These are phyloP conservation scores for Pseudocercospora eumusae DNA, from an alignment of 2,329 filamentous ascomycete genomes.

Conservation along the genomic window DNA sequence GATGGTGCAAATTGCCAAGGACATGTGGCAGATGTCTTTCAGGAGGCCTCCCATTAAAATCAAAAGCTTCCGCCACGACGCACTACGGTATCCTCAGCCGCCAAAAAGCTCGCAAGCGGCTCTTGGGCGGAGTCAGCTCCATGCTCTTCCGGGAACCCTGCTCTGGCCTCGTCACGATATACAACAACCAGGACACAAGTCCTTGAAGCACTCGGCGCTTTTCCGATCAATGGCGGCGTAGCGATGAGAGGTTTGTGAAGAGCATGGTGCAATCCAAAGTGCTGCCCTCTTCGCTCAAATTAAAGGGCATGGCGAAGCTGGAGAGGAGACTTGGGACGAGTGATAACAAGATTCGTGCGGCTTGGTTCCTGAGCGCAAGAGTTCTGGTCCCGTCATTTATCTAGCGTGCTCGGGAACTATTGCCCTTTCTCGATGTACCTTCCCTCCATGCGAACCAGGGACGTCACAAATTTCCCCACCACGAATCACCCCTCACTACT, in stretches of 20 bases:
- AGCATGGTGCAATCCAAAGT: background rate
- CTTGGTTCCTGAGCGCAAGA: background rate
- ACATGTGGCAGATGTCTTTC: background rate
- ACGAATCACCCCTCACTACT: constrained; percentile 2
- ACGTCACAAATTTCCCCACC: constrained; percentile 10
- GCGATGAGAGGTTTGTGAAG: background rate
- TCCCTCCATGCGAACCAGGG: background rate
- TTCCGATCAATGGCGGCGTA: background rate
- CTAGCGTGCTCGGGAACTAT: constrained; percentile 7
- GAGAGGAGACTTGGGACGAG: background rate
- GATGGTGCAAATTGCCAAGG: background rate
- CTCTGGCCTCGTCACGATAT: background rate
- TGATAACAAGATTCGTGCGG: background rate
- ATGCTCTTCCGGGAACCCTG: background rate
- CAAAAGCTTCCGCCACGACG: background rate
- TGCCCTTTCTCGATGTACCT: constrained; percentile 6
- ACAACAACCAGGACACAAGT: background rate
- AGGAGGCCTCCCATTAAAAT: background rate
- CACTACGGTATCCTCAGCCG: background rate
- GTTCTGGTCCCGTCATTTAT: constrained; percentile 1
- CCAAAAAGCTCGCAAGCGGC: background rate
- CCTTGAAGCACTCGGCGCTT: background rate
- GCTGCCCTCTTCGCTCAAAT: background rate
- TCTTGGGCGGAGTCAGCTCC: background rate
- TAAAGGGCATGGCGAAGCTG: background rate